phyloP scores from a whole-genome alignment of 148 eudicot species.

The Rhododendron mucronatum region DNA sequence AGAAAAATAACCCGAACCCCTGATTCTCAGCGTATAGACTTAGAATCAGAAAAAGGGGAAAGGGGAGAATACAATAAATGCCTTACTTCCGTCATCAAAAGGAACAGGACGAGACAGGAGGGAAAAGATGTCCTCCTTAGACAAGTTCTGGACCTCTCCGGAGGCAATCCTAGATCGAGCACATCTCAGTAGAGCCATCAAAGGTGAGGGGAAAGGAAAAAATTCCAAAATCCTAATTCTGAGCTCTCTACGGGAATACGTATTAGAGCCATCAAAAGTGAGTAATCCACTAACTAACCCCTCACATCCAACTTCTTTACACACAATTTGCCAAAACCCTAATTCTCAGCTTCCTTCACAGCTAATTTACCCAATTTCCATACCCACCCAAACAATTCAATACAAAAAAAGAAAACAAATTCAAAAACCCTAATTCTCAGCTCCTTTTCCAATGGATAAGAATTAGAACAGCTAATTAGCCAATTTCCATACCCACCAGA shows the following conservation, averaged over 20 bases:
- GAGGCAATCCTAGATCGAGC: conserved; percentile 21
- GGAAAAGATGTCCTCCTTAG: conserved; percentile 69
- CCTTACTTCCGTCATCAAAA: conserved; percentile 68
- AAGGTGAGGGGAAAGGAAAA: no score
- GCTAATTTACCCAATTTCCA: no score
- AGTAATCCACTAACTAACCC: no score
- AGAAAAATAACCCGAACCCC: background rate
- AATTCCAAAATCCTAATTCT: no score
- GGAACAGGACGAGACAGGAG: conserved; percentile 53
- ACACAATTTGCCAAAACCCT: no score
- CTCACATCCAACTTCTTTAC: no score
- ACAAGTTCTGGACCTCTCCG: conserved; percentile 28
- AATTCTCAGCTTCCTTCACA: no score
- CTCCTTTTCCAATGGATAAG: background rate
- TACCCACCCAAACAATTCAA: no score
- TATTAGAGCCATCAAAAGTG: no score
- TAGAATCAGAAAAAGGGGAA: background rate
- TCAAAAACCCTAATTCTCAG: background rate
- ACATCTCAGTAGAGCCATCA: no score
- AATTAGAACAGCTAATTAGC: background rate
- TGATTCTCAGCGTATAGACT: background rate
- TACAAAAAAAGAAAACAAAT: no score
- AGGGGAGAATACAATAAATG: conserved; percentile 4
- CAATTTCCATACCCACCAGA: background rate
- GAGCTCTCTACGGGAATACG: no score